Evolutionary conservation across 2,329 filamentous ascomycete species (phyloP), one percentile per base, ranked within the genome.

Genomic region (Tolypocladium inflatum): DNA sequence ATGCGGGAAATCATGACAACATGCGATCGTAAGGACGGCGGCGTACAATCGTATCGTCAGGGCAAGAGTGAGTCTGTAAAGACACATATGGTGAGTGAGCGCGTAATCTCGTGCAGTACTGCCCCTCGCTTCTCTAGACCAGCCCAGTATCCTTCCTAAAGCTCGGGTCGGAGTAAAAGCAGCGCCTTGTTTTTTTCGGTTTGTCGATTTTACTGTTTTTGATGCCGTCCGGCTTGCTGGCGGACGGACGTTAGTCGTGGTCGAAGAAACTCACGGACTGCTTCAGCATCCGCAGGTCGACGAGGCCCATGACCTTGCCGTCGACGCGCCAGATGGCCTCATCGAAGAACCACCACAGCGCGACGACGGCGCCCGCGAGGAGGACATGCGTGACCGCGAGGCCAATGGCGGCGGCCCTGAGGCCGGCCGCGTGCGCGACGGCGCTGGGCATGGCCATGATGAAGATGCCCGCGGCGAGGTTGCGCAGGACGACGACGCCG

Each of bases 211-310:
- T 38, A 42, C 26, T 33, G 10, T 48, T 53, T 45, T 54, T 5
- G 13, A 21, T 33, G 26, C 26, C 26, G 26, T 26, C 26, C 26
- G 26, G 26, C 26, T 4, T 11, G 7, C 21, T 6, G 7, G 15
- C 7, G 26, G 8, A 30, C 26, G n/a, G 26, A 30, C 19, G 30
- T 63, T 58, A 73, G 57, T 78, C 72, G 10, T 66, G 67, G 37
- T 80, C 77, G 54, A 80, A 79, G 63, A 77, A 79, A 62, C 78
- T 80, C 21, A 66, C 71, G 7, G 68, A 69, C 58, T 72, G 63
- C 69, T 74, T 78, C 58, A 79, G 55, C 53, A 73, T 66, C n/a
- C 70, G 69, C 66, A 78, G 57, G 59, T 80, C 76, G 8, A 80
- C 72, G 17, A 79, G 65, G 5, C 73, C 73, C 77, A 82, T 78